A percentile compares a stretch with the other conserved stretches of the same genome.
Conservation (phyloP, 164 flowering plant genomes). For the Brasenia schreberi region DNA sequence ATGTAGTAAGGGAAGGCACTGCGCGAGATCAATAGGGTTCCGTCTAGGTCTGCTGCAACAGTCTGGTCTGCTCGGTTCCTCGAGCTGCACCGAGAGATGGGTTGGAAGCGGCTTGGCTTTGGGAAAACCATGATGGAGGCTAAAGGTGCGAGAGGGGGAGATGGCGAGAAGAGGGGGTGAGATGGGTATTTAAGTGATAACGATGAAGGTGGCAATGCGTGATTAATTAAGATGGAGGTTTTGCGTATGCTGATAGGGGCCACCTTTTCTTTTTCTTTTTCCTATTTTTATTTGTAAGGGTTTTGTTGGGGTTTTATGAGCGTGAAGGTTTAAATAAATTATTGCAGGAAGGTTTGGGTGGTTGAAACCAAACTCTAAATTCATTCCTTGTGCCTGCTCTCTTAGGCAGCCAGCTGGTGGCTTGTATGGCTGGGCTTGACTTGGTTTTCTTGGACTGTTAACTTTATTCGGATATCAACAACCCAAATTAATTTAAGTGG, state of each 20-base stretch:
- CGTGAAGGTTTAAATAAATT: neutral
- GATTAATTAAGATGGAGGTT: conserved; percentile 14
- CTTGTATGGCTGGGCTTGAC: neutral
- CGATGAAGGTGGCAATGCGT: neutral
- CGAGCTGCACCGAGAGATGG: conserved; percentile 33
- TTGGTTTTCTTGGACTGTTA: neutral
- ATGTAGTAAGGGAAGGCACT: conserved; percentile 68
- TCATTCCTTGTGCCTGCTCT: conserved; percentile 39
- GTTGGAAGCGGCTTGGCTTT: conserved; percentile 18
- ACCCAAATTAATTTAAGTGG: neutral
- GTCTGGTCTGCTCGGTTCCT: conserved; percentile 41
- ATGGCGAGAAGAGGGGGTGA: neutral
- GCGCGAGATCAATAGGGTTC: conserved; percentile 54
- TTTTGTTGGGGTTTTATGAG: neutral
- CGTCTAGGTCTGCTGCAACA: conserved; percentile 63
- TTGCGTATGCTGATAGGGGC: too few relatives aligned
- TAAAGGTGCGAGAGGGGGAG: conserved; percentile 5
- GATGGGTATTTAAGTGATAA: neutral
- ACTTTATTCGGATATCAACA: conserved; percentile 1
- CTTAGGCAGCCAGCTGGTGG: conserved; percentile 4
- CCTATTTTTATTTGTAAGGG: neutral
- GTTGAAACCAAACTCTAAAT: conserved; percentile 22
- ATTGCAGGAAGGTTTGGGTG: conserved; percentile 9
- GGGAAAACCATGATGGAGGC: conserved; percentile 18
- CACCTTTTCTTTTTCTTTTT: too few relatives aligned